Evolutionary conservation across 1,139 yeast species (phyloP).

Genomic region (Candida dubliniensis): DNA sequence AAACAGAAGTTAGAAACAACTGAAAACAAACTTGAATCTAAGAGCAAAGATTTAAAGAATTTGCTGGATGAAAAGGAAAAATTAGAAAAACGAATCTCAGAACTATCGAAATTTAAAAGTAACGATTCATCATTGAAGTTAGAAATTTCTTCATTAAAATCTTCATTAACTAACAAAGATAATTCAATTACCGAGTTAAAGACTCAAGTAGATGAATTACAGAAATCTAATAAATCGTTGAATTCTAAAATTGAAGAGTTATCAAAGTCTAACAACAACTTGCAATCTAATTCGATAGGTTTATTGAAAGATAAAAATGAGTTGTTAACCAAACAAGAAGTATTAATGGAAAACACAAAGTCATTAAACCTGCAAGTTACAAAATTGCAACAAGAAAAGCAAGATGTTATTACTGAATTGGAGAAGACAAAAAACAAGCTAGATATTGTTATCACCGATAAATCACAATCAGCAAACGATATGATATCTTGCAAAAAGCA

Average conservation of each 20-base stretch:
- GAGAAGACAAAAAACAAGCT: slow-evolving; percentile 53
- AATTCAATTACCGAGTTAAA: slow-evolving; percentile 48
- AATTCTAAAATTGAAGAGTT: slow-evolving; percentile 43
- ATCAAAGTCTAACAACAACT: slow-evolving; percentile 42
- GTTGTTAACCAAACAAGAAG: slow-evolving; percentile 41
- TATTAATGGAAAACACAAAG: slow-evolving; percentile 35
- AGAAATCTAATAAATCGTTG: slow-evolving; percentile 36
- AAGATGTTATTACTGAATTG: slow-evolving; percentile 48
- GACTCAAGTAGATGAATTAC: slow-evolving; percentile 35
- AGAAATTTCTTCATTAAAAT: slow-evolving; percentile 40
- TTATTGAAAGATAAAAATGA: slow-evolving; percentile 39
- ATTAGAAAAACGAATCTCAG: slow-evolving; percentile 28
- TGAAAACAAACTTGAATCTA: slow-evolving; percentile 11
- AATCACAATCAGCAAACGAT: slow-evolving; percentile 51
- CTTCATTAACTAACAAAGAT: slow-evolving; percentile 48
- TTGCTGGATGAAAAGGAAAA: slow-evolving; percentile 28
- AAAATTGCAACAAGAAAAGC: slow-evolving; percentile 52
- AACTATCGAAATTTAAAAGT: slow-evolving; percentile 33
- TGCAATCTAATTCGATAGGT: slow-evolving; percentile 35
- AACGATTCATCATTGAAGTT: slow-evolving; percentile 43
- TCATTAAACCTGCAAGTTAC: slow-evolving; percentile 33
- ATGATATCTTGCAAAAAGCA: slow-evolving; percentile 65
- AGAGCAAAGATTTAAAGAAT: slow-evolving; percentile 23
- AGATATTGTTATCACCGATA: slow-evolving; percentile 48
- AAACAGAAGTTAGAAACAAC: slow-evolving; percentile 12